Evolutionary conservation across 306 rosid genomes (phyloP).

Genomic region (Ormosia semicastrata): DNA sequence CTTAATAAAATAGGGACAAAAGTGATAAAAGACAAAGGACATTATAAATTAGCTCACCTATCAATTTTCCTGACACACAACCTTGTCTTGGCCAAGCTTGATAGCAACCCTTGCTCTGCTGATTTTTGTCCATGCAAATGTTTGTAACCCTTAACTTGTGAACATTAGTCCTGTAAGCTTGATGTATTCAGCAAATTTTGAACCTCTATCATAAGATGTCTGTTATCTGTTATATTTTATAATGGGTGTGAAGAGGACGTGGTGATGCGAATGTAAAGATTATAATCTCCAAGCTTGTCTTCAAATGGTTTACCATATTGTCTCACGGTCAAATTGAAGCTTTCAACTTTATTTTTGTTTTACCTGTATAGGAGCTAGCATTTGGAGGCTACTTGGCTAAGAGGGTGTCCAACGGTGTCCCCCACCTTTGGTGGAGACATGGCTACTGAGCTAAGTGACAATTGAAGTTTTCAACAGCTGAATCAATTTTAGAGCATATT

Average conservation of each 20-base stretch:
- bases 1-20: slow-evolving; percentile 29
- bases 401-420: slow-evolving; percentile 1
- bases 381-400: not conserved
- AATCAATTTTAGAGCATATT: slow-evolving; percentile 24
- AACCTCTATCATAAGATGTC: not conserved
- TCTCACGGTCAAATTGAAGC: not conserved
- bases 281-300: slow-evolving; percentile 28
- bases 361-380: not conserved
- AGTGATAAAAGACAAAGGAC: slow-evolving; percentile 31
- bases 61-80: slow-evolving; percentile 34
- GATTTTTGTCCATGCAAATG: slow-evolving; percentile 15
- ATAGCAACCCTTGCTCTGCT: slow-evolving; percentile 27
- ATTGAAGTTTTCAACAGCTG: slow-evolving; percentile 26
- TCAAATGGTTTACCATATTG: slow-evolving; percentile 13
- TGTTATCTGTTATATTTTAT: not conserved
- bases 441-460: slow-evolving; percentile 18
- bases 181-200: not conserved
- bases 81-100: slow-evolving; percentile 36
- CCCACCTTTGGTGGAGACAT: slow-evolving; percentile 26
- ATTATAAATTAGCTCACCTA: slow-evolving; percentile 32
- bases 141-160: not conserved
- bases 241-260: slow-evolving; percentile 19
- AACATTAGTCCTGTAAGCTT: not conserved
- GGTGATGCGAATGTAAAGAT: slow-evolving; percentile 14
- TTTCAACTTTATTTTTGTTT: not conserved